Percentiles rank a stretch among this genome's conserved stretches.
Evolutionary conservation across 257 asterid genomes (phyloP).

Genomic region (Solanum chmielewskii): DNA sequence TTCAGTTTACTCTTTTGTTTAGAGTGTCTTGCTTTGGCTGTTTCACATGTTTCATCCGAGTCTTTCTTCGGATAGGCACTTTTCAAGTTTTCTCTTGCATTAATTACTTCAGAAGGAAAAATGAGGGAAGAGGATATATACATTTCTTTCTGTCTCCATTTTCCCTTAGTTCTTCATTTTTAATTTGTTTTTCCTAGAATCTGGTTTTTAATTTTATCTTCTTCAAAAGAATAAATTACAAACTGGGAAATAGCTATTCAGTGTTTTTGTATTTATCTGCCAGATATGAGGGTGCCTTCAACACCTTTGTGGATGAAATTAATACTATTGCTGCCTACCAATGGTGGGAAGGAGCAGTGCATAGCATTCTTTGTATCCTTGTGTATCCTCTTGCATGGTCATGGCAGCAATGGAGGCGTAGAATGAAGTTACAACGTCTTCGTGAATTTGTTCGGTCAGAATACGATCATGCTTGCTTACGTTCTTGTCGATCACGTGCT

Average conservation of each 20-base stretch:
- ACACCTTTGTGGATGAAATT: conserved; percentile 81
- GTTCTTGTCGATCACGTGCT: conserved; percentile 99
- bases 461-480: conserved; percentile 95
- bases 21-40: not conserved
- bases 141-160: not conserved
- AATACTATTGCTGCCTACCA: conserved; percentile 88
- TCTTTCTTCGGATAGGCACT: not conserved
- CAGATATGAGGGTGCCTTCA: conserved; percentile 93
- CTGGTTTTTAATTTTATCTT: not conserved
- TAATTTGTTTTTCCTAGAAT: not conserved
- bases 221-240: not conserved
- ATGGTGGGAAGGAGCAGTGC: conserved; percentile 99
- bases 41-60: not conserved
- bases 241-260: not conserved
- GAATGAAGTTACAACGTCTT: conserved; percentile 73
- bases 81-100: not conserved
- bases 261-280: conserved; percentile 15
- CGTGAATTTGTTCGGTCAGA: conserved; percentile 97
- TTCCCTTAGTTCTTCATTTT: not conserved
- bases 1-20: not conserved
- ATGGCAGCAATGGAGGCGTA: conserved; percentile 98
- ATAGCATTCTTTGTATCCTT: conserved; percentile 69
- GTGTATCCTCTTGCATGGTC: conserved; percentile 98
- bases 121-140: not conserved
- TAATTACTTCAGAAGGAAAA: not conserved